Evolutionary conservation across 257 asterid genomes (phyloP), one percentile per base, ranked within the genome.

Genomic region (Ilex asprella): DNA sequence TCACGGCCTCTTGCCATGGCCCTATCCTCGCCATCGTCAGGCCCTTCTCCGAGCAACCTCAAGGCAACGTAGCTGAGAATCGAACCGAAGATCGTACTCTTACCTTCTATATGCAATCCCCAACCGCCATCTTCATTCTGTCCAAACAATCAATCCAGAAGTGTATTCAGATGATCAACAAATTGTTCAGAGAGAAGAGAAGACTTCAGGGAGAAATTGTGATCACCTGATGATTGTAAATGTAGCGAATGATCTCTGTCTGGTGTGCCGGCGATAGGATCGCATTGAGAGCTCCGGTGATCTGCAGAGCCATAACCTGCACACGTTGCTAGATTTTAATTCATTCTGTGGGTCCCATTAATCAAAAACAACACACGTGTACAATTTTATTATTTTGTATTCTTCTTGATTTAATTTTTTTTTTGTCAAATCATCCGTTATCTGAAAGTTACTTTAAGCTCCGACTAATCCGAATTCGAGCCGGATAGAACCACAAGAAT

Each of bases 81-180:
- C 0, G 84, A 72, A 46, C 80, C 74, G 51, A 82, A 67, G 14
- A 79, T 50, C 6, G 82, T 60, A 67, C 85, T 82, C 35, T 67
- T 70, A 30, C 85, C 83, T 61, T 74, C 79, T n/a, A 82, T 63
- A 29, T 76, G 79, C 21, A 75, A 31, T 12, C 83, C 88, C 88
- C 88, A 82, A 31, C 83, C 88, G 5, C 85, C 85, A 72, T 82
- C 88, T 64, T 76, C 80, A 63, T 75, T 82, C 88, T 82, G 50
- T 58, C 32, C 65, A 16, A 31, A 58, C 64, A 41, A 56, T 41
- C 47, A 30, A 62, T 21, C 27, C 27, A 21, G 27, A 21, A 21
- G 27, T 35, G 8, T 1, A 35, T 35, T 35, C 8, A 35, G 41
- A 35, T 35, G 41, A 8, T 21, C 27, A 21, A 35, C 41, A 35